Percentiles rank a stretch among this genome's conserved stretches.
phyloP scores from a whole-genome alignment of 1,284 basidiomycete genomes.

The Cutaneotrichosporon sp. region DNA sequence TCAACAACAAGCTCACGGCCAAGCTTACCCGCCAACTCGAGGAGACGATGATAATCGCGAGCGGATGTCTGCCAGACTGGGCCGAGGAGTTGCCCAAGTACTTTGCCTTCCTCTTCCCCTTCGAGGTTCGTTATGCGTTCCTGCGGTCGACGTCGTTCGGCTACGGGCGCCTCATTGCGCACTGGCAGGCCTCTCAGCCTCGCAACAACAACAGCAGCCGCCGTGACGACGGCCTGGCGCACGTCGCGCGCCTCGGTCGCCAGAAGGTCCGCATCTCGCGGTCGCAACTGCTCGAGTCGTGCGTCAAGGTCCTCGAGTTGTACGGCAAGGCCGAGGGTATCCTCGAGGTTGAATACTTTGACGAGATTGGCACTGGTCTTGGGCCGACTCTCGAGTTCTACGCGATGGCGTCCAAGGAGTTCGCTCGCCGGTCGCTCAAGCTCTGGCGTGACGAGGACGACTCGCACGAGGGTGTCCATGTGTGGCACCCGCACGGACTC shows the following conservation, averaged over 20 bases:
- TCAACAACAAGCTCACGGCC: slow-evolving; percentile 97
- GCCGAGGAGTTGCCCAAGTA: slow-evolving; percentile 88
- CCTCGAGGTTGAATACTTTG: slow-evolving; percentile 97
- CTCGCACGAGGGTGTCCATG: slow-evolving; percentile 65
- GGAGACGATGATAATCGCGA: slow-evolving; percentile 98
- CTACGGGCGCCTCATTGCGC: slow-evolving; percentile 87
- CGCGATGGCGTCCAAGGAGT: slow-evolving; percentile 88
- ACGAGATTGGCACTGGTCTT: slow-evolving; percentile 96
- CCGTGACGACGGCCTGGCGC: slow-evolving; percentile 85
- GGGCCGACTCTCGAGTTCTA: slow-evolving; percentile 99
- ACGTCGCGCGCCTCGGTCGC: slow-evolving; percentile 86
- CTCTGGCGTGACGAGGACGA: slow-evolving; percentile 87
- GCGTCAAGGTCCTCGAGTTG: slow-evolving; percentile 95
- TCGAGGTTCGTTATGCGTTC: slow-evolving; percentile 95
- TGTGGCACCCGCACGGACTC: slow-evolving; percentile 78
- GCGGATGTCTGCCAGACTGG: slow-evolving; percentile 95
- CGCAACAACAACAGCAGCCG: slow-evolving; percentile 70
- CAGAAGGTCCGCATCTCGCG: slow-evolving; percentile 97
- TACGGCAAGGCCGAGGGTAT: slow-evolving; percentile 88
- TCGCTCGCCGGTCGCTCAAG: slow-evolving; percentile 80
- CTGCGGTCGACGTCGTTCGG: slow-evolving; percentile 97
- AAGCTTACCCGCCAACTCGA: slow-evolving; percentile 97
- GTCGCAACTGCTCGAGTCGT: slow-evolving; percentile 92
- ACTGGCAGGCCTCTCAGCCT: slow-evolving; percentile 79
- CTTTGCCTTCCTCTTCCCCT: slow-evolving; percentile 98